Percentiles rank a stretch among this genome's conserved stretches.
These are phyloP conservation scores for Chrysanthemum seticuspe DNA, from an alignment of 129 eudicot genomes.

Conservation along the genomic window DNA sequence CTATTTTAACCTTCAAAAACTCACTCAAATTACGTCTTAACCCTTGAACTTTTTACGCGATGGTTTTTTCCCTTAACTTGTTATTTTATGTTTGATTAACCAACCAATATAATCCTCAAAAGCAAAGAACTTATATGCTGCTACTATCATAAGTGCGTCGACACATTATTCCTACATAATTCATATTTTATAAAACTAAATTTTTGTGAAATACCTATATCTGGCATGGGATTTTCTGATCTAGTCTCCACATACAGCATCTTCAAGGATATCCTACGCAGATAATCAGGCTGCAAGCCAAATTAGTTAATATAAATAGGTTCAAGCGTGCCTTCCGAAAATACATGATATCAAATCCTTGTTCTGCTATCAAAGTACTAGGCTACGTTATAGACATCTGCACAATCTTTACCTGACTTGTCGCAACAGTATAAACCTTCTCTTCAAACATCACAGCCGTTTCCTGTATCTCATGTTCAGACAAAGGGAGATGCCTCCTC, in stretches of 20 bases:
- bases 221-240: conserved; percentile 58
- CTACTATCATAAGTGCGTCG: too few relatives aligned
- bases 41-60: too few relatives aligned
- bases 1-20: too few relatives aligned
- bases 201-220: conserved; percentile 44
- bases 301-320: background rate
- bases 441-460: conserved; percentile 77
- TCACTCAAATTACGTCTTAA: too few relatives aligned
- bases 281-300: conserved; percentile 70
- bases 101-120: too few relatives aligned
- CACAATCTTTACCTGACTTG: conserved; percentile 48
- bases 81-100: too few relatives aligned
- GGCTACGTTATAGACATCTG: background rate
- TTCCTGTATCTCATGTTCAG: conserved; percentile 70
- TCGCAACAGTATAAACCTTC: conserved; percentile 62
- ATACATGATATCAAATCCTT: conserved; percentile 17
- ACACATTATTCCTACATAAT: too few relatives aligned
- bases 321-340: conserved; percentile 5
- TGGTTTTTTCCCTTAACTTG: too few relatives aligned
- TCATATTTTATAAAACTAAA: too few relatives aligned
- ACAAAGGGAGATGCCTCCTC: conserved; percentile 74
- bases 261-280: conserved; percentile 76
- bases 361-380: background rate
- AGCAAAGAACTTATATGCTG: too few relatives aligned
- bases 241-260: conserved; percentile 73